These are phyloP conservation scores for Zygoascus flipseniorum DNA, from an alignment of 805 yeast genomes.

Conservation along the genomic window DNA sequence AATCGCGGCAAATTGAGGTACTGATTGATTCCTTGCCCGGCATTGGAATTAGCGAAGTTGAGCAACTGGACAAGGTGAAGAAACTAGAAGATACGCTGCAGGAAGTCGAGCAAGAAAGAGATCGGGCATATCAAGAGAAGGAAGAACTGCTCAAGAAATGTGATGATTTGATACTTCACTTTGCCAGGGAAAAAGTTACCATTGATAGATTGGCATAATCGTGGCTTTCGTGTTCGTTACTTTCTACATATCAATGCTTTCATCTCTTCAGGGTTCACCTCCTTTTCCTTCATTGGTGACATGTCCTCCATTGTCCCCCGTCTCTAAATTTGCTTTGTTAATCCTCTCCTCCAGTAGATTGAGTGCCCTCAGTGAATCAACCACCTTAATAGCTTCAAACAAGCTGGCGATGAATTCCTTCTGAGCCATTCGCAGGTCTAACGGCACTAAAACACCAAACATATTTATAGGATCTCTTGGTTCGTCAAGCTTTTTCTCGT, in stretches of 20 bases:
- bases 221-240: background rate
- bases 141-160: conserved; percentile 54
- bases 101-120: conserved; percentile 49
- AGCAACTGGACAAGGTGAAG: conserved; percentile 59
- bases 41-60: conserved; percentile 71
- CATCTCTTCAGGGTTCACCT: background rate
- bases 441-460: conserved; percentile 43
- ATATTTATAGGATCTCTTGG: conserved; percentile 33
- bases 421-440: conserved; percentile 34
- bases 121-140: conserved; percentile 51
- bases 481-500: background rate
- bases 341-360: conserved; percentile 5
- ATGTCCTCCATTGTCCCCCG: background rate
- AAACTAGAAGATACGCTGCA: conserved; percentile 54
- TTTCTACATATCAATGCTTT: background rate
- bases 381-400: conserved; percentile 5
- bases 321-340: background rate
- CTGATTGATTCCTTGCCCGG: conserved; percentile 89
- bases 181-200: conserved; percentile 41
- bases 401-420: conserved; percentile 30
- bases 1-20: conserved; percentile 77
- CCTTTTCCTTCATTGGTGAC: background rate
- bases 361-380: conserved; percentile 6
- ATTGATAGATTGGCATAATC: conserved; percentile 16
- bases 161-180: conserved; percentile 53